phyloP scores from a whole-genome alignment of 352 stramenopile genomes.

The Phytopythium ostracodes region DNA sequence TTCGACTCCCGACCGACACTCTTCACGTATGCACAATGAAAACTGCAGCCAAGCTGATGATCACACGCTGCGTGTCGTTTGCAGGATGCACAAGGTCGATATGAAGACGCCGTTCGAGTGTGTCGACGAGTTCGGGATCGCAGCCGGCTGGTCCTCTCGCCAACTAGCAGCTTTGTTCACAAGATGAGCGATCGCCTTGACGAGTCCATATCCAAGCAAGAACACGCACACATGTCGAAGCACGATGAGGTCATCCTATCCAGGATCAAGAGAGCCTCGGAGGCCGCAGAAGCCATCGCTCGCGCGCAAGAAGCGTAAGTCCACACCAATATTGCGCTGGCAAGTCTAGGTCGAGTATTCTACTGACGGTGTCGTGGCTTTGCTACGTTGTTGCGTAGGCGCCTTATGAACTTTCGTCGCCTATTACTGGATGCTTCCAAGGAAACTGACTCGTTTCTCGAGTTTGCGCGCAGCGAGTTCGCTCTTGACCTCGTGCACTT shows the following conservation, averaged over 20 bases:
- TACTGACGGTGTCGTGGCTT: background rate
- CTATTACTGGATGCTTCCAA: conserved; percentile 36
- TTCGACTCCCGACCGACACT: background rate
- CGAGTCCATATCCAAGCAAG: conserved; percentile 32
- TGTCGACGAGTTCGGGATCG: conserved; percentile 21
- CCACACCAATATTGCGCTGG: background rate
- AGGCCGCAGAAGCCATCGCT: conserved; percentile 14
- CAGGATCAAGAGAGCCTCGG: conserved; percentile 15
- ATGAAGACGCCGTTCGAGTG: conserved; percentile 17
- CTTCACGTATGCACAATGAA: background rate
- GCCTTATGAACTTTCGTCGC: conserved; percentile 23
- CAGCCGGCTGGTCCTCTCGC: conserved; percentile 6
- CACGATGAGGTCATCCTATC: conserved; percentile 28
- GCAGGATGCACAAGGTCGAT: conserved; percentile 19
- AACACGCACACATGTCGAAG: conserved; percentile 24
- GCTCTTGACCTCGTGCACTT: conserved; percentile 50
- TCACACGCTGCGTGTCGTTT: background rate
- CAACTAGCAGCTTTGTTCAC: conserved; percentile 17
- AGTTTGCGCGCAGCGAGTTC: conserved; percentile 47
- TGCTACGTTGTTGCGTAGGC: conserved; percentile 17
- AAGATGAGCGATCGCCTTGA: conserved; percentile 23
- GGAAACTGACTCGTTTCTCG: conserved; percentile 27
- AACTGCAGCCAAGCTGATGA: background rate
- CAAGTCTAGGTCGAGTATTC: background rate
- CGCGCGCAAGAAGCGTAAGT: conserved; percentile 30